Percentiles rank a stretch among this genome's conserved stretches.
These are phyloP conservation scores for Sphaceloma murrayae DNA, from an alignment of 2,329 filamentous ascomycete species.

Conservation along the genomic window DNA sequence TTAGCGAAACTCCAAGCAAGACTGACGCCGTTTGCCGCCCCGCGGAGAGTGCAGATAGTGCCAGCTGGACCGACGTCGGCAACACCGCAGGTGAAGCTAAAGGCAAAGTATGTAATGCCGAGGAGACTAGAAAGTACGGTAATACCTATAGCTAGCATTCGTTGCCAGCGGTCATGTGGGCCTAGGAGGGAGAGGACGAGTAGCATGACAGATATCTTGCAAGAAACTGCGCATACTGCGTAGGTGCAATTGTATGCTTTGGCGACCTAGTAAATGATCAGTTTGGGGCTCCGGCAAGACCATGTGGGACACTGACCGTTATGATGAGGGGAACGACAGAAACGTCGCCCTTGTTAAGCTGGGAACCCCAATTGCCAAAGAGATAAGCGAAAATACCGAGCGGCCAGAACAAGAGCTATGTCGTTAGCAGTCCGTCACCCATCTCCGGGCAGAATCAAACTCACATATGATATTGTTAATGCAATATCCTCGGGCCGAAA, in stretches of 20 bases:
- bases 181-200: constrained; percentile 12
- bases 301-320: background rate
- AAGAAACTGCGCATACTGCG: constrained; percentile 1
- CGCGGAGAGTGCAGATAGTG: background rate
- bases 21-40: background rate
- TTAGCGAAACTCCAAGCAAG: constrained; percentile 11
- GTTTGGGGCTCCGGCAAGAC: background rate
- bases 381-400: background rate
- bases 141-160: background rate
- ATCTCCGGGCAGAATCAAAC: background rate
- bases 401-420: background rate
- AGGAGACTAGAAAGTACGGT: background rate
- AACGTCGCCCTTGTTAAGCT: background rate
- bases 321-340: background rate
- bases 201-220: constrained; percentile 7
- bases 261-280: background rate
- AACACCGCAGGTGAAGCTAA: constrained; percentile 11
- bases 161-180: background rate
- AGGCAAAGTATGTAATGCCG: constrained; percentile 2
- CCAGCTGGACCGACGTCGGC: background rate
- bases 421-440: background rate
- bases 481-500: constrained; percentile 8
- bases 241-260: constrained; percentile 2
- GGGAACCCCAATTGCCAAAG: background rate
- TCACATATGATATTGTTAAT: constrained; percentile 1